Percentiles rank a stretch among this genome's conserved stretches.
These are phyloP conservation scores for Aspergillus nomiae DNA, from an alignment of 2,329 filamentous ascomycete species.

Conservation along the genomic window DNA sequence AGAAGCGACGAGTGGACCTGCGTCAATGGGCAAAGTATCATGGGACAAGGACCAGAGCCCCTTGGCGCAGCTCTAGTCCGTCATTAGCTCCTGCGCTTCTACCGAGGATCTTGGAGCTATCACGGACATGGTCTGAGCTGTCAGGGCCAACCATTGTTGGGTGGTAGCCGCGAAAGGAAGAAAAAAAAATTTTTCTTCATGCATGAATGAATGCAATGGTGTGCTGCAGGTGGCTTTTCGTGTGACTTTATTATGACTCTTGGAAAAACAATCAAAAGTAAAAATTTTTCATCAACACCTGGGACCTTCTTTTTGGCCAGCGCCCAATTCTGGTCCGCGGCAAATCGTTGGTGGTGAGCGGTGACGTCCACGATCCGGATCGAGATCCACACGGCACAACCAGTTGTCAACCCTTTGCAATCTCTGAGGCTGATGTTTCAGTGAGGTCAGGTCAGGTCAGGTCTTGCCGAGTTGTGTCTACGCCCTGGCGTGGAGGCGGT, in stretches of 20 bases:
- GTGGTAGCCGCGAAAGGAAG: background rate
- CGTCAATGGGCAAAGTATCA: background rate
- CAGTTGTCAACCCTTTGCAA: background rate
- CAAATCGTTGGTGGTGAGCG: background rate
- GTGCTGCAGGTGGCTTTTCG: background rate
- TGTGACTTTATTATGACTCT: background rate
- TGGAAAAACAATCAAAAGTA: background rate
- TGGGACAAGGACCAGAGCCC: background rate
- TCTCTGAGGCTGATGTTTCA: constrained; percentile 2
- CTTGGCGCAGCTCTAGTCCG: constrained; percentile 4
- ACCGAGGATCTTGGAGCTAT: constrained; percentile 3
- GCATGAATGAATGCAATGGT: background rate
- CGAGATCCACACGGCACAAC: constrained; percentile 6
- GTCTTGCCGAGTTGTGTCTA: background rate
- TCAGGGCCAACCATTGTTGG: background rate
- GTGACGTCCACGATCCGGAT: constrained; percentile 16
- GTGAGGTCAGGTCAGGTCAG: background rate
- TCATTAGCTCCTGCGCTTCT: constrained; percentile 2
- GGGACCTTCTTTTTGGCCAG: background rate
- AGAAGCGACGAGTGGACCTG: constrained; percentile 5
- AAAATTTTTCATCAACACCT: background rate
- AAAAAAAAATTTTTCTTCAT: background rate
- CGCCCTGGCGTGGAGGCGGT: background rate
- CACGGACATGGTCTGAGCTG: constrained; percentile 5
- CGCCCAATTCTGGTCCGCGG: background rate